phyloP scores from a whole-genome alignment of 495 filamentous ascomycete genomes.

The Penicilliopsis zonata region DNA sequence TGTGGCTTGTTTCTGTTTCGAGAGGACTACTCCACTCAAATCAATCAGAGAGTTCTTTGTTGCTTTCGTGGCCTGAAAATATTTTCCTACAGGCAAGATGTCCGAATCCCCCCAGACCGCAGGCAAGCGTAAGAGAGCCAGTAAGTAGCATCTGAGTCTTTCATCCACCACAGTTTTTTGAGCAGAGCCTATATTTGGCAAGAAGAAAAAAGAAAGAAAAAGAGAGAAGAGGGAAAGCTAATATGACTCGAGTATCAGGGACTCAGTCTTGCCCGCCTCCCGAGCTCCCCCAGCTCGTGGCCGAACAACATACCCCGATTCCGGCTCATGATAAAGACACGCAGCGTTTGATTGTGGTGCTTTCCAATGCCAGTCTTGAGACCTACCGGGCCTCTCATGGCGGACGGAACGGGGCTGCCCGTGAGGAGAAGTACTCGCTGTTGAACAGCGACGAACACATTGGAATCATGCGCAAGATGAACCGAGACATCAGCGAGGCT shows the following conservation, averaged over 20 bases:
- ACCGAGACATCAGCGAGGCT: slow-evolving; percentile 93
- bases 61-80: slow-evolving; percentile 1
- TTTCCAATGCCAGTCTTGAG: slow-evolving; percentile 94
- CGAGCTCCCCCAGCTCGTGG: slow-evolving; percentile 76
- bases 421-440: slow-evolving; percentile 89
- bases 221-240: slow-evolving; percentile 11
- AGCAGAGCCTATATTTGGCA: too few relatives aligned
- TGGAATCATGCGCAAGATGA: slow-evolving; percentile 98
- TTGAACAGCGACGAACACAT: slow-evolving; percentile 99
- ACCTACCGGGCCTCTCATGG: slow-evolving; percentile 81
- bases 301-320: slow-evolving; percentile 84
- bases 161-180: too few relatives aligned
- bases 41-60: too few relatives aligned
- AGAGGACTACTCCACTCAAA: too few relatives aligned
- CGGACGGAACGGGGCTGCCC: slow-evolving; percentile 51
- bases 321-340: slow-evolving; percentile 75
- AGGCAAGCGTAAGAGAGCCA: slow-evolving; percentile 37
- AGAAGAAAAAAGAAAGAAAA: too few relatives aligned
- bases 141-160: slow-evolving; percentile 18
- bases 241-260: slow-evolving; percentile 29
- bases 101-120: slow-evolving; percentile 28
- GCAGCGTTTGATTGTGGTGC: slow-evolving; percentile 83
- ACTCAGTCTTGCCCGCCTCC: slow-evolving; percentile 94
- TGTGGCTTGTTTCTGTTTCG: too few relatives aligned
- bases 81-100: slow-evolving; percentile 10